Evolutionary conservation across 108 stramenopile genomes (phyloP).

Genomic region (Parmales sp.): DNA sequence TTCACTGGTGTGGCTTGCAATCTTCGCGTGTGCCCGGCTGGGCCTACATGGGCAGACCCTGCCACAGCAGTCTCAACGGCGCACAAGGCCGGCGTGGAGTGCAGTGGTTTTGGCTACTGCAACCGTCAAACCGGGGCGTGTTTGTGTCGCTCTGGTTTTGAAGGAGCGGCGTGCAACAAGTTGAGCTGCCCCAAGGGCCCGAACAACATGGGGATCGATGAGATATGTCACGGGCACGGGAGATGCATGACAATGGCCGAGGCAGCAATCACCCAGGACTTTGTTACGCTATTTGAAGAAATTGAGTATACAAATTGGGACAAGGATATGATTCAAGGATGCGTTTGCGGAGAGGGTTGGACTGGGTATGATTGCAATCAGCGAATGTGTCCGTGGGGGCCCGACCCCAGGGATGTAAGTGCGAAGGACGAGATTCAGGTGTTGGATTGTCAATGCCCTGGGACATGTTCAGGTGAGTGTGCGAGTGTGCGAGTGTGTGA

Average conservation of each 20-base stretch:
- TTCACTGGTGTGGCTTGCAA: background rate
- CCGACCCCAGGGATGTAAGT: background rate
- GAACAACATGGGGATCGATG: background rate
- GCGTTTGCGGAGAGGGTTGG: conserved; percentile 53
- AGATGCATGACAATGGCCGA: conserved; percentile 54
- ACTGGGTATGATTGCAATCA: conserved; percentile 51
- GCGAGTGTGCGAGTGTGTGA: no score
- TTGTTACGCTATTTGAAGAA: background rate
- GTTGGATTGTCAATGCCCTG: background rate
- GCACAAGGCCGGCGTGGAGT: conserved; percentile 39
- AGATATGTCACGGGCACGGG: conserved; percentile 48
- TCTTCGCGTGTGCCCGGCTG: background rate
- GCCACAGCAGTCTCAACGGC: conserved; percentile 27
- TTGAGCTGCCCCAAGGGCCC: conserved; percentile 31
- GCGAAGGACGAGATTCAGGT: background rate
- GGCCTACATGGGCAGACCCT: background rate
- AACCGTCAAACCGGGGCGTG: conserved; percentile 48
- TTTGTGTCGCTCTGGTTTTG: conserved; percentile 56
- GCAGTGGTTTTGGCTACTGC: conserved; percentile 60
- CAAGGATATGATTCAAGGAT: conserved; percentile 25
- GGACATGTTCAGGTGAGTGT: background rate
- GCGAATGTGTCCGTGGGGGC: conserved; percentile 38
- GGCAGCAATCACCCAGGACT: background rate
- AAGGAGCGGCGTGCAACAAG: conserved; percentile 58
- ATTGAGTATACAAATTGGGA: background rate